A percentile compares a stretch with the other conserved stretches of the same genome.
phyloP scores from a whole-genome alignment of 2,329 filamentous ascomycete species.

The Colletotrichum cuscutae region DNA sequence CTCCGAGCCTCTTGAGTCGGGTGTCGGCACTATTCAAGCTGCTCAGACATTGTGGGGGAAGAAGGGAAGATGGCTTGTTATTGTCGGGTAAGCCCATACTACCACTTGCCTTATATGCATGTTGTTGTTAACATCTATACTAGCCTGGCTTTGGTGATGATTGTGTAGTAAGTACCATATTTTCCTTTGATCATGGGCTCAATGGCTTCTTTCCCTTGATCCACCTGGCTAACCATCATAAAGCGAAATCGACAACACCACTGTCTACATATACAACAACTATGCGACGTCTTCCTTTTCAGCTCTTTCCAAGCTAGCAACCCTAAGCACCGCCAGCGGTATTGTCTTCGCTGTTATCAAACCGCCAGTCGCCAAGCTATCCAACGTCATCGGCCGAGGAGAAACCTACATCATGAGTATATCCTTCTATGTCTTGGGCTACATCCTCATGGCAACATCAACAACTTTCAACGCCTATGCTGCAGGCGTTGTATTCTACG shows the following conservation, averaged over 20 bases:
- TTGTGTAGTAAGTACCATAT: constrained; percentile 1
- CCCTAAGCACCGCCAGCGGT: constrained; percentile 3
- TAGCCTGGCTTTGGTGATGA: constrained; percentile 19
- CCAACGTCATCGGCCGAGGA: constrained; percentile 22
- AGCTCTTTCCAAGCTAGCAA: constrained; percentile 19
- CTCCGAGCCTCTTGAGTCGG: not conserved
- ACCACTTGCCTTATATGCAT: not conserved
- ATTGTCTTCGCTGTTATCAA: constrained; percentile 23
- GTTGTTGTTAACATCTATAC: not conserved
- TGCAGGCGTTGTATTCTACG: constrained; percentile 17
- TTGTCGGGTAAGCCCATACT: constrained; percentile 4
- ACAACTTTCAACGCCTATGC: constrained; percentile 15
- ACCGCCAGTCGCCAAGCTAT: constrained; percentile 19
- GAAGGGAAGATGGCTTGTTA: constrained; percentile 20
- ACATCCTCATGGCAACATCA: constrained; percentile 22
- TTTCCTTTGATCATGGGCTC: too few relatives aligned
- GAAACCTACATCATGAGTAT: constrained; percentile 24
- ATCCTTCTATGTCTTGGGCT: constrained; percentile 12
- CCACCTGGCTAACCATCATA: not conserved
- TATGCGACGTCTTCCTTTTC: constrained; percentile 23
- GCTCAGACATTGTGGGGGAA: constrained; percentile 15
- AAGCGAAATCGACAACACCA: constrained; percentile 22
- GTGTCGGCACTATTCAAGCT: constrained; percentile 13
- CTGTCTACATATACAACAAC: constrained; percentile 21
- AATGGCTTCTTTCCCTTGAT: too few relatives aligned